Evolutionary conservation across 345 rosid genomes (phyloP).

Genomic region (Angophora floribunda): DNA sequence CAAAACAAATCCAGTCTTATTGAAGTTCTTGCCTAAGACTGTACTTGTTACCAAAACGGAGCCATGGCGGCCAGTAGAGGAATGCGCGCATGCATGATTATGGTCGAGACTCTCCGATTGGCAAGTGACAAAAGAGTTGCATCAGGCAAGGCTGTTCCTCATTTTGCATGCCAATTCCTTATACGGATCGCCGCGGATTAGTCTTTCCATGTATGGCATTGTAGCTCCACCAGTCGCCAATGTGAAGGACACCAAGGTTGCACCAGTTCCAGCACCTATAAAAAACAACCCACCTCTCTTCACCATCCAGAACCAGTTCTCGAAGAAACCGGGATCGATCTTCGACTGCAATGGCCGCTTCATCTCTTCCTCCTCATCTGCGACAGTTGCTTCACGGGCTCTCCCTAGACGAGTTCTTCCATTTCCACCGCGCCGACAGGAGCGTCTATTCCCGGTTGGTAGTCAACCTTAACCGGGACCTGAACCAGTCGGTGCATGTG

Average conservation of each 20-base stretch:
- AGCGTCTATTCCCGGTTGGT: conserved; percentile 31
- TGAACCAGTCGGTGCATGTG: conserved; percentile 32
- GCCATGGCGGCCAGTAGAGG: background rate
- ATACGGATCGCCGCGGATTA: background rate
- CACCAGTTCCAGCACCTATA: background rate
- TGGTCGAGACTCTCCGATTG: background rate
- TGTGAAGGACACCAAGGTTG: background rate
- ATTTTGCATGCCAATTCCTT: background rate
- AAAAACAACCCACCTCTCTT: background rate
- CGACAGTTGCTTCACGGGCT: background rate
- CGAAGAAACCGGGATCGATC: background rate
- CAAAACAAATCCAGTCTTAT: background rate
- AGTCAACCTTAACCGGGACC: conserved; percentile 28
- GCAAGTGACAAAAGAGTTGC: background rate
- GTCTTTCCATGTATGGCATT: background rate
- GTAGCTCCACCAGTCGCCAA: background rate
- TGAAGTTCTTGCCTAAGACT: background rate
- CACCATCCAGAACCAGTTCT: background rate
- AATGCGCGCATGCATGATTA: background rate
- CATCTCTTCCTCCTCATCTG: background rate
- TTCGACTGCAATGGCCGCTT: background rate
- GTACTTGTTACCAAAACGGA: background rate
- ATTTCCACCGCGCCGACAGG: conserved; percentile 56
- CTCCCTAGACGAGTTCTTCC: conserved; percentile 25
- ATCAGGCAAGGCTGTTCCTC: background rate